A percentile compares a stretch with the other conserved stretches of the same genome.
These are phyloP conservation scores for Luffa acutangula DNA, from an alignment of 306 rosid genomes.

Conservation along the genomic window DNA sequence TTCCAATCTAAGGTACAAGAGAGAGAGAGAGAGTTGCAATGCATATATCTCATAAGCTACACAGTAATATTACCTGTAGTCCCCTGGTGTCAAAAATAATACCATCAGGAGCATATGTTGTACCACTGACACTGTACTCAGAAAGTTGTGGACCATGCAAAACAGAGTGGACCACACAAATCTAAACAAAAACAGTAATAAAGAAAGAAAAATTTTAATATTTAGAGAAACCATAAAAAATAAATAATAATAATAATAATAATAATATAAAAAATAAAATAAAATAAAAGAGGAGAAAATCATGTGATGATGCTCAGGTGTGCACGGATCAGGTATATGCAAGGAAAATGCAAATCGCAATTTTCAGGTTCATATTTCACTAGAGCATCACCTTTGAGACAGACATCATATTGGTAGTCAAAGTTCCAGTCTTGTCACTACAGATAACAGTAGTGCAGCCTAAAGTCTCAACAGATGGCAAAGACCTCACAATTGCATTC, in stretches of 20 bases:
- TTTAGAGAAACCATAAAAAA: neutral
- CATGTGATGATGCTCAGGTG: neutral
- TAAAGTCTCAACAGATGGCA: conserved; percentile 93
- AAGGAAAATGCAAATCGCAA: neutral
- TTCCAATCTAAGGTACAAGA: neutral
- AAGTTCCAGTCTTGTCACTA: conserved; percentile 96
- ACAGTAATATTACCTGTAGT: conserved; percentile 38
- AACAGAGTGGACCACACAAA: conserved; percentile 79
- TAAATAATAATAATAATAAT: neutral
- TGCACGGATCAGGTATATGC: neutral
- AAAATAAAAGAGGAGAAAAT: neutral
- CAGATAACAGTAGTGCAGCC: conserved; percentile 99
- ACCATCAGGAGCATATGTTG: conserved; percentile 92
- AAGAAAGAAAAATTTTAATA: neutral
- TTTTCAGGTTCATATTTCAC: neutral
- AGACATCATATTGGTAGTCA: conserved; percentile 98
- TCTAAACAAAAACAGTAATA: conserved; percentile 22
- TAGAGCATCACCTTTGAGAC: conserved; percentile 57
- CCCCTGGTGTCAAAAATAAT: conserved; percentile 52
- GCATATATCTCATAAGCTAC: neutral
- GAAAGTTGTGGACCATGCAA: conserved; percentile 46
- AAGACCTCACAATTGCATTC: conserved; percentile 89
- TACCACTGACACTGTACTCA: conserved; percentile 77
- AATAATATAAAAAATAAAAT: no score
- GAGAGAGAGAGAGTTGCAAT: neutral